Evolutionary conservation across 2,329 filamentous ascomycete species (phyloP).

Genomic region (Neofusicoccum laricinum): DNA sequence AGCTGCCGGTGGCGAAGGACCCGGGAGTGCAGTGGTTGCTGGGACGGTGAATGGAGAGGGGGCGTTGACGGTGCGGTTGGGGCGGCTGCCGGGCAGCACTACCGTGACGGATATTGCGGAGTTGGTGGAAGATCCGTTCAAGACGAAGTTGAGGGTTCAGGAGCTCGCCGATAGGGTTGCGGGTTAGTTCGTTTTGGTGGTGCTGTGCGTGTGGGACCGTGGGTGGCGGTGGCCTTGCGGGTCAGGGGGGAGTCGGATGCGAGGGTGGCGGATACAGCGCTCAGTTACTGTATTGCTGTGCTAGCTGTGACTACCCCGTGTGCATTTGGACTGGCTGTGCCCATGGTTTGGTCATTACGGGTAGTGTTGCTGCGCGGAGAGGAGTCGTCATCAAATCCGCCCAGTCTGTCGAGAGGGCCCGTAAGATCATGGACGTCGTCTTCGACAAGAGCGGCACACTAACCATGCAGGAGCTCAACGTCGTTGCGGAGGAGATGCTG

Average conservation of each 20-base stretch:
- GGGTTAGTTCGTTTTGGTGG: conserved; percentile 62
- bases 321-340: conserved; percentile 71
- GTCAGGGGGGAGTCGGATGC: conserved; percentile 20
- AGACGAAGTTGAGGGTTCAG: conserved; percentile 66
- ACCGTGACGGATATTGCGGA: conserved; percentile 52
- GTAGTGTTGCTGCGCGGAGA: conserved; percentile 61
- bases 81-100: background rate
- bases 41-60: background rate
- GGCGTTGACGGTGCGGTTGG: background rate
- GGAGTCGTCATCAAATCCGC: conserved; percentile 72
- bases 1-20: conserved; percentile 57
- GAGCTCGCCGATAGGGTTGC: conserved; percentile 67
- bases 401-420: conserved; percentile 60
- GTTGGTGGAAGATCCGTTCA: conserved; percentile 68
- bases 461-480: conserved; percentile 40
- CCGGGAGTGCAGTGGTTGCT: conserved; percentile 26
- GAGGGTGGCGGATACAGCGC: conserved; percentile 53
- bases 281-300: conserved; percentile 70
- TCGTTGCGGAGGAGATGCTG: conserved; percentile 24
- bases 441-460: conserved; percentile 82
- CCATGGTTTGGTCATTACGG: conserved; percentile 74
- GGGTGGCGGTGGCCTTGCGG: conserved; percentile 58
- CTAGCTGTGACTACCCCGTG: conserved; percentile 76
- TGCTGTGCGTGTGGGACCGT: conserved; percentile 63
- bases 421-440: conserved; percentile 63